Evolutionary conservation across 768 basidiomycete species (phyloP).

Genomic region (Lactarius tabidus): DNA sequence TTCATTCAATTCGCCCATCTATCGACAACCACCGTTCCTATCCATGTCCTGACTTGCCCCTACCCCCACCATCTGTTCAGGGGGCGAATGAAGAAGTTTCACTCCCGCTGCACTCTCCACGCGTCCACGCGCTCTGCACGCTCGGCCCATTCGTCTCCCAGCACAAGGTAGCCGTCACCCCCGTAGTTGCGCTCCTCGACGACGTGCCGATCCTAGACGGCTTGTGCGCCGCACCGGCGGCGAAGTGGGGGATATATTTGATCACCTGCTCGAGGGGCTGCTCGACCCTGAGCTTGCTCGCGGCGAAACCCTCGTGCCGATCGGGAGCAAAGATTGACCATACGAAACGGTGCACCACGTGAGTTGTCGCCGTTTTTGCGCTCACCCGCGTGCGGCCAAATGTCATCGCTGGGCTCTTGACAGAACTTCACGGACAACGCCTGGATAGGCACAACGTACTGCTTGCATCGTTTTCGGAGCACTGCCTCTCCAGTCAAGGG

Average conservation of each 20-base stretch:
- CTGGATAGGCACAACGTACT: slow-evolving; percentile 53
- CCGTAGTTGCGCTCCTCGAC: slow-evolving; percentile 69
- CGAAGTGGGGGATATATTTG: slow-evolving; percentile 79
- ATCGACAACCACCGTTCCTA: slow-evolving; percentile 50
- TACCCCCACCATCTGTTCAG: slow-evolving; percentile 51
- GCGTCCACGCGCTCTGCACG: slow-evolving; percentile 55
- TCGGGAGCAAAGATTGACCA: slow-evolving; percentile 72
- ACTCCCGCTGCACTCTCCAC: slow-evolving; percentile 53
- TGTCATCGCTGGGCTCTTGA: not conserved
- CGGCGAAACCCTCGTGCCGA: slow-evolving; percentile 46
- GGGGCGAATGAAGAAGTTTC: slow-evolving; percentile 85
- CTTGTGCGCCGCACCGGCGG: slow-evolving; percentile 53
- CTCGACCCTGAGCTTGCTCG: slow-evolving; percentile 54
- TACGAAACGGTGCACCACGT: slow-evolving; percentile 71
- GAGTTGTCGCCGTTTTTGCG: too few species aligned
- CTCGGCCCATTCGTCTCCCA: slow-evolving; percentile 67
- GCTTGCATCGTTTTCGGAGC: slow-evolving; percentile 82
- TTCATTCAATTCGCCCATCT: too few species aligned
- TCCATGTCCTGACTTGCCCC: not conserved
- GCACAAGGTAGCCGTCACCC: slow-evolving; percentile 68
- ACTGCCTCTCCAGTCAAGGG: slow-evolving; percentile 80
- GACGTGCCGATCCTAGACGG: slow-evolving; percentile 46
- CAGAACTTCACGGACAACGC: slow-evolving; percentile 49
- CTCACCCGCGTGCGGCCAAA: not conserved
- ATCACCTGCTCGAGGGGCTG: slow-evolving; percentile 69